Evolutionary conservation across 2,329 filamentous ascomycete species (phyloP), one percentile per base, ranked within the genome.

Genomic region (Fusarium nanum): DNA sequence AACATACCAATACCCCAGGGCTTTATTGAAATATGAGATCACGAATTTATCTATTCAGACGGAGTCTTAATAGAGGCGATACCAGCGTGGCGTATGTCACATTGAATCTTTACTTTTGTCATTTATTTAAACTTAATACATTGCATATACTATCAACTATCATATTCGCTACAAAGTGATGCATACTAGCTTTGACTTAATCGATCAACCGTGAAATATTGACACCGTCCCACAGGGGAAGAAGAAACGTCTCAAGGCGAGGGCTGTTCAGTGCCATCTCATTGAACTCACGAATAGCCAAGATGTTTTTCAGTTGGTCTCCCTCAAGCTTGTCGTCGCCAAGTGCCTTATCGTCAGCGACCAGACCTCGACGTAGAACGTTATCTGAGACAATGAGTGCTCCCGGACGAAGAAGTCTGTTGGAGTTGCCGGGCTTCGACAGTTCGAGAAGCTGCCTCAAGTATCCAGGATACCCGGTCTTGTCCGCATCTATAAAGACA

Each of bases 361-460:
- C 83, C 14, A 86, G 77, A 9, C 82, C 86, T 9, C 79, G 76
- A 5, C 83, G 83, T 27, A 89, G 79, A 44, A 85, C 81, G 60
- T 88, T 88, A 74, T 88, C 87, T 2, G 84, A 85, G 16, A 88
- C 77, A 63, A 88, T 84, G 59, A 88, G 76, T 0, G 84, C 86
- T 10, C 83, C 84, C 11, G 80, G 75, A 2, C 82, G 80, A 41
- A 88, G 79, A 27, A 88, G 79, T 9, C 84, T 81, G 16, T 67
- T 71, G 5, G 73, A 20, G 8, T 69, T 65, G 4, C 78, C 80
- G 3, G 84, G 80, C 50, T 71, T 73, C 7, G 85, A 87, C 50
- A 77, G 73, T 20, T 77, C 78, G 16, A 87, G 78, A 56, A 87
- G 81, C 30, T 81, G 77, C 22, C 77, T 73, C 40, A 87, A 78